Base-by-base conservation (phyloP, 1,284 basidiomycete genomes). In the Anthracocystis setariae region DNA sequence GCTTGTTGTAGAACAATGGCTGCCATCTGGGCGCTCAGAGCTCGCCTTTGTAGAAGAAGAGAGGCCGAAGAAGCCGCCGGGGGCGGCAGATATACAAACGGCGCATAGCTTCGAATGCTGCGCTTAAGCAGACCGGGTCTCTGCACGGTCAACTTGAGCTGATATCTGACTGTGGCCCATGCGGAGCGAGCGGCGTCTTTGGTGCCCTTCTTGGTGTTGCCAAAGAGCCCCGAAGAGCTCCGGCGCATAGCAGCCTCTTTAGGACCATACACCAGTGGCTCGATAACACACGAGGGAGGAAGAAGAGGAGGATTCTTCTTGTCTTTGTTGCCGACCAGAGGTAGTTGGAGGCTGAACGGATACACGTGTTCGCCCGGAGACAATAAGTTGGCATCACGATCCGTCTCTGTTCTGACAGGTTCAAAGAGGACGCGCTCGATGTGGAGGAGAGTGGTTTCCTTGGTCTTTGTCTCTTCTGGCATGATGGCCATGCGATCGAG, bases 101-200 rank as follows among this genome's bases (percentile, higher is more conserved):
- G 78, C 8, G 74, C 74, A 37, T 78, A 71, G 59, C 77, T 64
- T 38, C 78, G 64, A 13, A 78, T 56, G 32, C 78, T 80, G 25
- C 66, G 59, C 29, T 67, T 68, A 38, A 80, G 71, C 8, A 77
- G 45, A 20, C 78, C 78, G 2, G 68, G 66, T 15, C 77, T 53
- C 38, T 77, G 73, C 8, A 80, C 73, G 10, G 76, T 80, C 24
- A 78, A 48, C 51, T 79, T 79, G 58, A 77, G 50, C 52, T 79
- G 76, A 62, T 78, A 80, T 39, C 78, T 80, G 51, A 80, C 67
- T 23, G 66, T 77, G 1, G 73, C 72, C 78, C 78, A 80, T 15
- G 73, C 66, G 2, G 58, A 52, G 1, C 40, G 48, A 17, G 51
- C 55, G 4, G 42, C 18, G 4, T 40, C 46, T 24, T 54, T 62